These are phyloP conservation scores for Pachyrhizus erosus DNA, from an alignment of 306 rosid species.

Conservation along the genomic window DNA sequence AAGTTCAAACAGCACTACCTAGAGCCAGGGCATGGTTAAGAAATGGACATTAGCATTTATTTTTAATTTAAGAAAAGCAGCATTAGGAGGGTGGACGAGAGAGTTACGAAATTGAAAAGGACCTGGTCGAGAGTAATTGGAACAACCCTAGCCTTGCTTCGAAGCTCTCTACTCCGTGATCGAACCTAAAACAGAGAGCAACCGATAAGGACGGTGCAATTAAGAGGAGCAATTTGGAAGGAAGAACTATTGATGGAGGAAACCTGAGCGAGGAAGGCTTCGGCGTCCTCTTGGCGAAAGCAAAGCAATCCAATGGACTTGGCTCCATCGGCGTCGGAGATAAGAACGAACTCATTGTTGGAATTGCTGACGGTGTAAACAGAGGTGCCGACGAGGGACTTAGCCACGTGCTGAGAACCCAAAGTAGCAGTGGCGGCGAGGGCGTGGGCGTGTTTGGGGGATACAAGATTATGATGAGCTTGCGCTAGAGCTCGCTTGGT, in stretches of 20 bases:
- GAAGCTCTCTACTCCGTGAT: constrained; percentile 68
- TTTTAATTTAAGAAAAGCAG: background rate
- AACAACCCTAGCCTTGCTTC: constrained; percentile 77
- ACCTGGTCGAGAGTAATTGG: constrained; percentile 96
- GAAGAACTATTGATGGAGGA: too few species aligned
- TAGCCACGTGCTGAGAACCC: constrained; percentile 72
- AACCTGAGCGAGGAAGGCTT: constrained; percentile 91
- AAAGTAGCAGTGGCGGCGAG: constrained; percentile 74
- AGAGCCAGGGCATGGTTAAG: background rate
- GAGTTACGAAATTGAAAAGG: constrained; percentile 3
- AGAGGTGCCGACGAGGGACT: constrained; percentile 79
- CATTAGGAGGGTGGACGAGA: constrained; percentile 9
- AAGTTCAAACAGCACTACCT: background rate
- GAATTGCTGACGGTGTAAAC: constrained; percentile 93
- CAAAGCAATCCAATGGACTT: constrained; percentile 93
- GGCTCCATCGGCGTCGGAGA: constrained; percentile 74
- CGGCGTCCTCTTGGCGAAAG: constrained; percentile 94
- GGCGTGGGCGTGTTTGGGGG: constrained; percentile 64
- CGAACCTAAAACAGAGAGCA: constrained; percentile 64
- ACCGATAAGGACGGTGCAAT: background rate
- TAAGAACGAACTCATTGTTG: constrained; percentile 92
- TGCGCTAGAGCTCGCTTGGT: constrained; percentile 63
- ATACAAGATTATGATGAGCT: constrained; percentile 34
- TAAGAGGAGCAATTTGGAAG: too few species aligned
- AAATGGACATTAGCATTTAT: background rate